Conservation (phyloP, 345 rosid genomes). For the Eucalyptus pumila region DNA sequence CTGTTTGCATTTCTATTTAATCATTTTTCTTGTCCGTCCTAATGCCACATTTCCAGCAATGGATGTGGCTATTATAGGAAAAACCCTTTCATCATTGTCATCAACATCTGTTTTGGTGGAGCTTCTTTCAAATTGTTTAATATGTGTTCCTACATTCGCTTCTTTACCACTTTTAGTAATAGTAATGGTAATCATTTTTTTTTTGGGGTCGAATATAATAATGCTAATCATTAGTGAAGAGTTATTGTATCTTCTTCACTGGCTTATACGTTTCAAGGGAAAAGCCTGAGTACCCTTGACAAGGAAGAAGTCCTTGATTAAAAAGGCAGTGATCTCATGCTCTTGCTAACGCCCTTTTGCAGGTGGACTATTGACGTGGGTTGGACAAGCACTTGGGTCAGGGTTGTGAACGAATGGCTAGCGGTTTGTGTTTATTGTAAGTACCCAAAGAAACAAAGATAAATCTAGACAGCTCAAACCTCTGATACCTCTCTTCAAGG, state of each 20-base stretch:
- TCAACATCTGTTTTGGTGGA: neutral
- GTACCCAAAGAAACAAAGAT: neutral
- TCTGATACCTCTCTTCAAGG: neutral
- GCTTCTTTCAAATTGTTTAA: neutral
- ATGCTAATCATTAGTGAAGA: neutral
- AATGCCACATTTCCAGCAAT: neutral
- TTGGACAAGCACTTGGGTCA: conserved; percentile 99
- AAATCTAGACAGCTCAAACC: neutral
- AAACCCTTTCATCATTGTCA: neutral
- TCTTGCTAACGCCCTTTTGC: neutral
- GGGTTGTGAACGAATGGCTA: conserved; percentile 90
- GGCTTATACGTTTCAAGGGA: neutral
- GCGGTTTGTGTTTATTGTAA: conserved; percentile 93
- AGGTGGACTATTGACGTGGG: conserved; percentile 99
- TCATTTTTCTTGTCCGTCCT: neutral
- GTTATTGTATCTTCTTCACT: neutral
- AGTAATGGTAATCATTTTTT: neutral
- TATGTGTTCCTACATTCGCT: neutral
- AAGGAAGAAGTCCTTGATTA: neutral
- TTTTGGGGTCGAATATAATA: neutral
- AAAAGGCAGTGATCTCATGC: neutral
- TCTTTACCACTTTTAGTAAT: neutral
- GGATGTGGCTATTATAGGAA: neutral
- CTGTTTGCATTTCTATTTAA: neutral
- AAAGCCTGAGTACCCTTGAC: neutral